Percentiles rank a stretch among this genome's conserved stretches.
phyloP scores from a whole-genome alignment of 306 rosid species.

The Bauhinia variegata region DNA sequence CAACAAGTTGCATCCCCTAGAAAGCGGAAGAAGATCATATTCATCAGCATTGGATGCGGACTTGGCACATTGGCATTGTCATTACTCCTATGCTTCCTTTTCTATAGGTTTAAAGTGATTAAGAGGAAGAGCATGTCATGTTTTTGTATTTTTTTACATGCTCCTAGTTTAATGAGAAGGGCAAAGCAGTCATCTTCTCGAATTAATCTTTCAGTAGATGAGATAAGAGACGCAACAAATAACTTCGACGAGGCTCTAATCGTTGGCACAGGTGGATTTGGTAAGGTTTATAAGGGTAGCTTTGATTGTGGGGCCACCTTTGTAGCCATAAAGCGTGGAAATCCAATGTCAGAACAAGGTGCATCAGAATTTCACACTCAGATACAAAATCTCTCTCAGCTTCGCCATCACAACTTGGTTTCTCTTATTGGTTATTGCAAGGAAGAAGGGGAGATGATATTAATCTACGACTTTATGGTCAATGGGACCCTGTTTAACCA shows the following conservation, averaged over 20 bases:
- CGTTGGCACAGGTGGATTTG: slow-evolving; percentile 43
- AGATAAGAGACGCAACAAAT: slow-evolving; percentile 41
- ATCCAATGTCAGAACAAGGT: slow-evolving; percentile 50
- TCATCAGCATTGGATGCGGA: slow-evolving; percentile 23
- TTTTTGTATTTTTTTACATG: background rate
- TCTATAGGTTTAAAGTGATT: slow-evolving; percentile 13
- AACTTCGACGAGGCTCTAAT: slow-evolving; percentile 37
- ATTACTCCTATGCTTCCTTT: slow-evolving; percentile 28
- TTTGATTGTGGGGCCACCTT: slow-evolving; percentile 28
- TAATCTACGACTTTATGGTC: slow-evolving; percentile 46
- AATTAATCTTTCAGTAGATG: slow-evolving; percentile 22
- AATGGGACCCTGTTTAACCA: slow-evolving; percentile 40
- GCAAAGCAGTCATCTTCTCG: slow-evolving; percentile 8
- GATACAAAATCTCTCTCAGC: slow-evolving; percentile 40
- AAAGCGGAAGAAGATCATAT: background rate
- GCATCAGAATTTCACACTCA: slow-evolving; percentile 42
- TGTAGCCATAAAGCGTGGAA: slow-evolving; percentile 42
- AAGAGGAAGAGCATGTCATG: slow-evolving; percentile 19
- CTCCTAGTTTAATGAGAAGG: background rate
- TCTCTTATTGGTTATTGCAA: slow-evolving; percentile 47
- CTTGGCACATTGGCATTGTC: background rate
- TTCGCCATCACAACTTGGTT: slow-evolving; percentile 41
- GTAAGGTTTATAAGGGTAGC: slow-evolving; percentile 43
- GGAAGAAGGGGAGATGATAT: slow-evolving; percentile 54
- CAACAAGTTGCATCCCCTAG: background rate